phyloP scores from a whole-genome alignment of 495 filamentous ascomycete genomes.

The Terfezia claveryi region DNA sequence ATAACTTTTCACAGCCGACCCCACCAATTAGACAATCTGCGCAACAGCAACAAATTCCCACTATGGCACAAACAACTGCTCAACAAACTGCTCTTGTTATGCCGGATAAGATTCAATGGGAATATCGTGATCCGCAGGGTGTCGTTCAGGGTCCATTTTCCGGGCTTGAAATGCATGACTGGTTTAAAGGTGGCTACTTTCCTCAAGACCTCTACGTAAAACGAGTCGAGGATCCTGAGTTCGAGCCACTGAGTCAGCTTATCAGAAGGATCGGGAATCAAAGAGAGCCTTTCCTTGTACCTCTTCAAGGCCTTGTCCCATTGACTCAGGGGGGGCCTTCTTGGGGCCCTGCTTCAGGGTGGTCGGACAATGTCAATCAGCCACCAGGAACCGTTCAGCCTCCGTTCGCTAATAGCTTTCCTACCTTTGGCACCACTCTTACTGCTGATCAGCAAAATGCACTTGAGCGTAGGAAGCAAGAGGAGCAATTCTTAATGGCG shows the following conservation, averaged over 20 bases:
- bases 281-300: conserved; percentile 86
- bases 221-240: conserved; percentile 77
- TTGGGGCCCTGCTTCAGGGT: conserved; percentile 20
- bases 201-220: conserved; percentile 82
- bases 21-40: not conserved
- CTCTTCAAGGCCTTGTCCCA: conserved; percentile 62
- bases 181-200: conserved; percentile 98
- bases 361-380: conserved; percentile 21
- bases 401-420: conserved; percentile 86
- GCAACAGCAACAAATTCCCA: not conserved
- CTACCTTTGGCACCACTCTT: conserved; percentile 90
- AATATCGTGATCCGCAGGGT: conserved; percentile 85
- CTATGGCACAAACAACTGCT: conserved; percentile 11
- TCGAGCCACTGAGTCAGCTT: conserved; percentile 86
- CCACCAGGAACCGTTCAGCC: conserved; percentile 48
- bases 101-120: conserved; percentile 97
- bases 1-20: not conserved
- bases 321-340: conserved; percentile 27
- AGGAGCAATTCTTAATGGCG: conserved; percentile 91
- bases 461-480: conserved; percentile 83
- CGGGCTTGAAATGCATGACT: conserved; percentile 96
- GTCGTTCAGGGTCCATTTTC: conserved; percentile 84
- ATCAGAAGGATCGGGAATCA: conserved; percentile 95
- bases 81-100: conserved; percentile 84
- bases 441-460: conserved; percentile 97